Conservation (phyloP, 1,284 basidiomycete genomes). For the Puccinia polysora region DNA sequence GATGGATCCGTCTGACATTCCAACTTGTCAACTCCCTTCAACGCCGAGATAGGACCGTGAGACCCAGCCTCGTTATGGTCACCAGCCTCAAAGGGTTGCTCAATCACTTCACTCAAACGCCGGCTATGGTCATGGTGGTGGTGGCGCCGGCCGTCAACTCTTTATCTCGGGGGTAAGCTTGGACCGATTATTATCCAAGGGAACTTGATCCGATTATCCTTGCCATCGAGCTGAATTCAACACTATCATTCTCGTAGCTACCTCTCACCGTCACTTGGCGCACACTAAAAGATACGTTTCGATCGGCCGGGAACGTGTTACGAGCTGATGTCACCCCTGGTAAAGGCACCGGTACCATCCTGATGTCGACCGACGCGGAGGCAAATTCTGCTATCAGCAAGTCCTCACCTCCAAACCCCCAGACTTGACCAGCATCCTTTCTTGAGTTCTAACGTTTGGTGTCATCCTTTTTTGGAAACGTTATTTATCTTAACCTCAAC, state of each 20-base stretch:
- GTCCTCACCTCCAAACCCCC: not conserved
- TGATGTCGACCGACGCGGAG: constrained; percentile 84
- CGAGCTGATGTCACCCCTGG: constrained; percentile 90
- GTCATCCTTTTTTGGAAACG: not conserved
- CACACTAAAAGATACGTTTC: constrained; percentile 93
- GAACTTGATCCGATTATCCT: not conserved
- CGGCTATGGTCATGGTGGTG: constrained; percentile 1
- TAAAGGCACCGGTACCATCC: constrained; percentile 87
- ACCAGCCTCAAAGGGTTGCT: constrained; percentile 60
- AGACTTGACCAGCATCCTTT: not conserved
- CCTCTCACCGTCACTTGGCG: constrained; percentile 96
- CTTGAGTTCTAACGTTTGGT: not conserved
- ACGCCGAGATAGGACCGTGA: constrained; percentile 73
- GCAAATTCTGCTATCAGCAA: constrained; percentile 55
- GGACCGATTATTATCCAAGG: not conserved
- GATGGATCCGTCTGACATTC: not conserved
- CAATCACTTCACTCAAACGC: not conserved
- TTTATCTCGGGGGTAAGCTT: constrained; percentile 42
- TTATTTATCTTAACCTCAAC: not conserved
- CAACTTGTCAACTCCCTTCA: not conserved
- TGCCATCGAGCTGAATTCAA: not conserved
- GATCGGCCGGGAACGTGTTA: constrained; percentile 85
- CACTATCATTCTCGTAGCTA: constrained; percentile 61
- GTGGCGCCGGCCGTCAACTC: constrained; percentile 25
- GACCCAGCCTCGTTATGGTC: constrained; percentile 86